These are phyloP conservation scores for Aphanomyces euteiches DNA, from an alignment of 352 stramenopile species.

Conservation along the genomic window DNA sequence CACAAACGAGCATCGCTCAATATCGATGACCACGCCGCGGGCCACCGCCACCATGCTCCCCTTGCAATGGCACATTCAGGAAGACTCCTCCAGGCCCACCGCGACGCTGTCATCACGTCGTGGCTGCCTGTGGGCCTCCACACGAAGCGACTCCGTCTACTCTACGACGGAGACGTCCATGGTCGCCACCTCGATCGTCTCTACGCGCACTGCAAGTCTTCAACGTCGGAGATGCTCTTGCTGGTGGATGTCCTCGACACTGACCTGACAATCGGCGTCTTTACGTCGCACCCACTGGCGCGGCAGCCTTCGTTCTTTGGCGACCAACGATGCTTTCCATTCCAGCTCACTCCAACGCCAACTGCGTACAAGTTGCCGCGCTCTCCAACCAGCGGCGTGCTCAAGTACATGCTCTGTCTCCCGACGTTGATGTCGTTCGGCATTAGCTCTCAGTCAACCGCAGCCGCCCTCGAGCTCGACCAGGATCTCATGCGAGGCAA, in stretches of 20 bases:
- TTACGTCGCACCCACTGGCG: not conserved
- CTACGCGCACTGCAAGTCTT: not conserved
- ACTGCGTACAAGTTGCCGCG: not conserved
- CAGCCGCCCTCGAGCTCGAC: constrained; percentile 9
- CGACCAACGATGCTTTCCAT: constrained; percentile 16
- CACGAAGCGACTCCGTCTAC: constrained; percentile 9
- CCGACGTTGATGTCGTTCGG: constrained; percentile 16
- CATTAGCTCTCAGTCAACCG: not conserved
- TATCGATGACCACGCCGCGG: not conserved
- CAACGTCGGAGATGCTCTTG: constrained; percentile 8
- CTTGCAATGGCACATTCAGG: not conserved
- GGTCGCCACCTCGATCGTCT: constrained; percentile 12
- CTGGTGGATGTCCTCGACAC: constrained; percentile 5
- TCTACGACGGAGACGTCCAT: constrained; percentile 5
- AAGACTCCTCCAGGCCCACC: not conserved
- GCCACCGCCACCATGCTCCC: constrained; percentile 4
- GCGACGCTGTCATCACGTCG: not conserved
- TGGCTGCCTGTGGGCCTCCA: not conserved
- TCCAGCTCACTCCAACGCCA: not conserved
- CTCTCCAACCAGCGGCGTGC: not conserved
- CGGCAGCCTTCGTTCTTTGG: constrained; percentile 1
- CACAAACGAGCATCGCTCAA: not conserved
- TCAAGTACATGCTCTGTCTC: constrained; percentile 19
- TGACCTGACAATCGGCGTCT: not conserved
- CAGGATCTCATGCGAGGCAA: constrained; percentile 17